Base-by-base conservation (phyloP, 202 grass and related monocot species). In the Schoenoplectus triqueter region DNA sequence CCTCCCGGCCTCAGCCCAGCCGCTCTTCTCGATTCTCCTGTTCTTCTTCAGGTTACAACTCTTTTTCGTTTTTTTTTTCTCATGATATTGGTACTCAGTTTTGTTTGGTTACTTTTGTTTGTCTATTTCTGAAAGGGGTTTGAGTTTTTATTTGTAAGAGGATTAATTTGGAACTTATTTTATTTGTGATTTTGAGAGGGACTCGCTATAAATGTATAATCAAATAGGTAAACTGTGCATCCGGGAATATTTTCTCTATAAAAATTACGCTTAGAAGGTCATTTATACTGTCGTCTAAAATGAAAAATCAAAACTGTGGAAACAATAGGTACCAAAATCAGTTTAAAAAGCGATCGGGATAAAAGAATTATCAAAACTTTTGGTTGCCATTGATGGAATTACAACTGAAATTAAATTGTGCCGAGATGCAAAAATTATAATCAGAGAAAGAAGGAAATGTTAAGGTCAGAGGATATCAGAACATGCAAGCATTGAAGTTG, bases 1-100 rank as follows among this genome's bases (percentile, higher is more conserved):
- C 81, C 81, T 69, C 81, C 81, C 10, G 81, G 81, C 10, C 61
- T 83, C 63, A 83, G 81, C 19, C 81, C 81, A n/a, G 81, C 81
- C 8, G 81, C 81, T 55, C 50, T 83, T 15, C 63, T 83, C 5
- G 81, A 83, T 69, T 83, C 81, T 42, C 81, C 81, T 57, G 81
- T 83, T 54, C 22, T 83, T 69, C 31, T 83, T 70, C 81, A 83
- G 80, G 80, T 83, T 67, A n/a, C 2, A 31, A 21, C 19, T 69
- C 7, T 6, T 1, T 50, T 80, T 18, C 1, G 5, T 1, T 19
- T 61, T 80, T 40, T 17, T 45, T 14, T 3, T 59, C 3, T 75
- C 22, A 10, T 18, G n/a, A 0, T 49, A 48, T 4, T 75, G 10
- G 2, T 41, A 8, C 31, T 31, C 31, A 7, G 2, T 4, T 13